phyloP scores from a whole-genome alignment of 192 early-diverging fungal species.

The Coemansia sp. region DNA sequence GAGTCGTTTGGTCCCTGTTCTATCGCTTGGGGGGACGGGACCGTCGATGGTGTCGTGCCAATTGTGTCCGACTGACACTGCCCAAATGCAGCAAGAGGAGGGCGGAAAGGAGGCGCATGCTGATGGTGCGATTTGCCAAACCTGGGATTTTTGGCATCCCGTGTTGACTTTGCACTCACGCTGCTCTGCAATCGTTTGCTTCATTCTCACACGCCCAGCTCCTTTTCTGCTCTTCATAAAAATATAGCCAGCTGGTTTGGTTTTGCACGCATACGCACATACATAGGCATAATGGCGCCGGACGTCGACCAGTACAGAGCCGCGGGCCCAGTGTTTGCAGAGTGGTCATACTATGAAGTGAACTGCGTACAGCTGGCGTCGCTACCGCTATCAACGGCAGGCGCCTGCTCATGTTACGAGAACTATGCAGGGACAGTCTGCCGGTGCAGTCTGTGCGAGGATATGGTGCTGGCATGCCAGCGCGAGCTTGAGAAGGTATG shows the following conservation, averaged over 20 bases:
- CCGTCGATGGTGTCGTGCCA: neutral
- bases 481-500: slow-evolving; percentile 40
- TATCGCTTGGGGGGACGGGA: neutral
- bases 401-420: slow-evolving; percentile 12
- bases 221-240: slow-evolving; percentile 1
- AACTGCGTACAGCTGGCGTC: slow-evolving; percentile 23
- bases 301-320: slow-evolving; percentile 19
- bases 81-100: neutral
- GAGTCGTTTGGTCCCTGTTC: neutral
- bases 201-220: neutral
- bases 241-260: neutral
- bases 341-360: slow-evolving; percentile 48
- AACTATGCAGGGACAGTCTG: neutral
- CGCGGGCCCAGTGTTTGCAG: slow-evolving; percentile 41
- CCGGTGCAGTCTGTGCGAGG: slow-evolving; percentile 19
- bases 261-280: neutral
- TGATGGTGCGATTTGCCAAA: slow-evolving; percentile 5
- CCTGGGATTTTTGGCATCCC: neutral
- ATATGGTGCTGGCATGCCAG: slow-evolving; percentile 20
- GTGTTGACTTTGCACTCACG: neutral
- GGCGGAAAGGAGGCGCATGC: slow-evolving; percentile 15
- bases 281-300: neutral
- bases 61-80: neutral
- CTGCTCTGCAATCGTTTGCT: slow-evolving; percentile 2
- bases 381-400: slow-evolving; percentile 9